Evolutionary conservation across 768 basidiomycete genomes (phyloP).

Genomic region (Lactarius tabidus): DNA sequence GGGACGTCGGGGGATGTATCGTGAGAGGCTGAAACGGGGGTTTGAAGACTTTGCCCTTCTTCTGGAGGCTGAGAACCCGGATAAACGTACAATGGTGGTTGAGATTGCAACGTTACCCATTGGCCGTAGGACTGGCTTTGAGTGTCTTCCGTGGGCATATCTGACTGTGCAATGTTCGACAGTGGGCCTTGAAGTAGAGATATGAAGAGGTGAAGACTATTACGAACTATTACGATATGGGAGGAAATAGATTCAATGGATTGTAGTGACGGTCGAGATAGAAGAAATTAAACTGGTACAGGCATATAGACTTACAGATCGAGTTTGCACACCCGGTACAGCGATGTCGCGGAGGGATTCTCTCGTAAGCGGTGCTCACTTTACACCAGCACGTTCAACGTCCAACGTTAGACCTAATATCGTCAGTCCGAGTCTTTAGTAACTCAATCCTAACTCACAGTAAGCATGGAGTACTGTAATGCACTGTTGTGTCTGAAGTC

Average conservation of each 20-base stretch:
- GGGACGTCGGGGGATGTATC: conserved; percentile 1
- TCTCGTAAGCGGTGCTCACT: background rate
- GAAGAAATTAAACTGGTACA: background rate
- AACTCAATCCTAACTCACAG: background rate
- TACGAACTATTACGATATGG: background rate
- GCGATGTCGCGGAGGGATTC: background rate
- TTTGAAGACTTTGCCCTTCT: background rate
- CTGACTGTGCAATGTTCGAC: background rate
- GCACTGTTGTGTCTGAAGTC: background rate
- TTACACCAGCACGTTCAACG: no score
- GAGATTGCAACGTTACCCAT: conserved; percentile 9
- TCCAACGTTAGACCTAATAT: background rate
- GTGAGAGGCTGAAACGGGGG: background rate
- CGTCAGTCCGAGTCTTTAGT: background rate
- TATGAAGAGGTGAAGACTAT: background rate
- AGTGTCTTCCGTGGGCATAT: conserved; percentile 6
- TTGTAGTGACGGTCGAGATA: background rate
- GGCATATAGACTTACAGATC: background rate
- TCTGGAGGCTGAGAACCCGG: background rate
- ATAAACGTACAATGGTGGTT: conserved; percentile 5
- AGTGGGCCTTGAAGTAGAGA: background rate
- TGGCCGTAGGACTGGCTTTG: conserved; percentile 2
- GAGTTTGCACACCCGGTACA: background rate
- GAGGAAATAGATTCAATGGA: background rate
- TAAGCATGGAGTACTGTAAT: background rate